Evolutionary conservation across 805 yeast genomes (phyloP).

Genomic region (Candida pseudoglaebosa): DNA sequence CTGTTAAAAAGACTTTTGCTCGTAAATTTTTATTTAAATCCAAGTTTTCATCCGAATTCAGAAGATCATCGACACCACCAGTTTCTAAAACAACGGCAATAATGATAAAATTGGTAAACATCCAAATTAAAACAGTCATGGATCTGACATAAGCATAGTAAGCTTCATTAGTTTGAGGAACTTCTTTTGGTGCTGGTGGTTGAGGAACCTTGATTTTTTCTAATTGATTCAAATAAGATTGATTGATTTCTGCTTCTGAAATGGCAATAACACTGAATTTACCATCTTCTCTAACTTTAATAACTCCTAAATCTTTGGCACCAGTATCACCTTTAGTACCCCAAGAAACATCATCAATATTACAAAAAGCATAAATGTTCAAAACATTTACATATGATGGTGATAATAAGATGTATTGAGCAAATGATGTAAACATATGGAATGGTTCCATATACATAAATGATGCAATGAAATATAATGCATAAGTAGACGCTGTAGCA

Average conservation of each 20-base stretch:
- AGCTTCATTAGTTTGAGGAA: slow-evolving; percentile 36
- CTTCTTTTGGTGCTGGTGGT: slow-evolving; percentile 24
- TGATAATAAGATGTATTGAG: slow-evolving; percentile 47
- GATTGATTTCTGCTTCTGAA: slow-evolving; percentile 49
- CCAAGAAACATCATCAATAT: slow-evolving; percentile 71
- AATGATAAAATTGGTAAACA: slow-evolving; percentile 39
- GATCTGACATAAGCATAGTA: slow-evolving; percentile 44
- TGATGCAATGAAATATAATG: slow-evolving; percentile 56
- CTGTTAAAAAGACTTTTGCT: slow-evolving; percentile 43
- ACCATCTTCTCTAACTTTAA: slow-evolving; percentile 51
- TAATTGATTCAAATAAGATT: slow-evolving; percentile 48
- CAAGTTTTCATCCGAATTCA: slow-evolving; percentile 20
- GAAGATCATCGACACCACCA: slow-evolving; percentile 41
- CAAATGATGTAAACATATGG: slow-evolving; percentile 58
- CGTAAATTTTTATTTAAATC: slow-evolving; percentile 29
- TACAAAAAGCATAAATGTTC: slow-evolving; percentile 66
- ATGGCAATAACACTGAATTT: slow-evolving; percentile 51
- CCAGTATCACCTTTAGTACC: slow-evolving; percentile 71
- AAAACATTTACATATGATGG: slow-evolving; percentile 54
- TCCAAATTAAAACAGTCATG: slow-evolving; percentile 45
- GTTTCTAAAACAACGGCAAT: slow-evolving; percentile 41
- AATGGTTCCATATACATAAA: slow-evolving; percentile 61
- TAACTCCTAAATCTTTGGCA: slow-evolving; percentile 52
- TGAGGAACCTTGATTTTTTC: slow-evolving; percentile 46
- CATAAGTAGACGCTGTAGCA: slow-evolving; percentile 58